Percentiles rank a stretch among this genome's conserved stretches.
Evolutionary conservation across 2,329 filamentous ascomycete genomes (phyloP).

Genomic region (Paraphaeosphaeria sporulosa): DNA sequence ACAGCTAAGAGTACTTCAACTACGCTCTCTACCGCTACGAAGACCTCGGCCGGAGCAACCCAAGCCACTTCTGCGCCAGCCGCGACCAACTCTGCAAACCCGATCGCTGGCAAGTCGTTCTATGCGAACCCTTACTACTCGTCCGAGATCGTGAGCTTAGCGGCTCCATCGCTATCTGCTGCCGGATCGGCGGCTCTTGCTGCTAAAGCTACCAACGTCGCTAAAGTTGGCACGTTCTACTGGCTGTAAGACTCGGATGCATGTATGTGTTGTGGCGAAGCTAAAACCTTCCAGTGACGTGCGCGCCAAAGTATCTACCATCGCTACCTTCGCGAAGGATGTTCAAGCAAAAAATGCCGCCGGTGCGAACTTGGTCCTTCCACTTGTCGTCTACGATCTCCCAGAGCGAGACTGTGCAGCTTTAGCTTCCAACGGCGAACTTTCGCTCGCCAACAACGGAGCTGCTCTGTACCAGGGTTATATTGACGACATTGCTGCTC

Average conservation of each 20-base stretch:
- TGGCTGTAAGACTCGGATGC: conserved; percentile 48
- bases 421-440: conserved; percentile 69
- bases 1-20: conserved; percentile 11
- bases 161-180: conserved; percentile 66
- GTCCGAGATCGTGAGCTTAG: conserved; percentile 59
- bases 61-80: conserved; percentile 4
- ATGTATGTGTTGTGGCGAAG: background rate
- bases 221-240: conserved; percentile 58
- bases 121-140: conserved; percentile 61
- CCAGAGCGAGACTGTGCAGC: conserved; percentile 70
- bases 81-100: conserved; percentile 55
- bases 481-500: conserved; percentile 60
- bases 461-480: conserved; percentile 59
- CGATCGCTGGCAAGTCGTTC: conserved; percentile 57
- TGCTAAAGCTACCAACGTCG: conserved; percentile 55
- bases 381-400: conserved; percentile 68
- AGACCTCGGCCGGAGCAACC: conserved; percentile 14
- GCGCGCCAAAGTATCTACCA: conserved; percentile 55
- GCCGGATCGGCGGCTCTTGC: conserved; percentile 60
- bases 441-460: conserved; percentile 61
- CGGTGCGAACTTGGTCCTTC: conserved; percentile 56
- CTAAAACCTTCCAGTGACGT: conserved; percentile 48
- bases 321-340: conserved; percentile 55
- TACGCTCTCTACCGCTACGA: conserved; percentile 20
- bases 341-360: conserved; percentile 55